Base-by-base conservation (phyloP, 2,329 filamentous ascomycete genomes). In the Shiraia sp. region DNA sequence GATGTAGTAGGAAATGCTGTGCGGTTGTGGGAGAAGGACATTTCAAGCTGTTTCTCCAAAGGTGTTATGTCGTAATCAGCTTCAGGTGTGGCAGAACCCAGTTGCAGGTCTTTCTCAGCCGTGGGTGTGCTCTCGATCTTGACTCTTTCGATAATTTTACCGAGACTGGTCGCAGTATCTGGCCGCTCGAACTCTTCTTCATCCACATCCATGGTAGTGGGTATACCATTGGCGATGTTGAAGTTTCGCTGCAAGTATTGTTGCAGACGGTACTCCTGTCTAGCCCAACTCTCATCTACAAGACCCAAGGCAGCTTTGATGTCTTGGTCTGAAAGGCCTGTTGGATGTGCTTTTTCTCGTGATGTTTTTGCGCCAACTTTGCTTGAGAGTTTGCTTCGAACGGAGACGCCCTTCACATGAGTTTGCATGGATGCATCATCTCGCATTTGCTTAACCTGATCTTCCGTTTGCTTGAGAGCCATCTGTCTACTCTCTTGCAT, bases 401-500 rank as follows among this genome's bases (percentile, higher is more conserved):
- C 57, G 6, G 61, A 72, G 2, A 57, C 26, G 2, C 55, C 54
- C 45, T 63, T 72, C 27, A 40, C 62, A 44, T 53, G 64, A 32
- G 41, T 46, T 13, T 54, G 51, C 7, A 47, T 37, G 0, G 54
- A 48, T 3, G 43, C 35, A 12, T 73, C 69, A 25, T 77, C 74
- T 36, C 74, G 72, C 54, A 80, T 73, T 22, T 72, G 72, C 49
- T 79, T 78, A 33, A 81, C 74, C 52, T 82, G 78, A 32, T 77
- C 73, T 42, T 79, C 76, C 3, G 81, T 77, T 49, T 74, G 78
- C 46, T 82, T 81, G 44, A 88, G 76, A 3, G 84, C 80, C 51
- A 79, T 75, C 16, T 75, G 72, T 32, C 84, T 77, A 47, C 86
- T 83, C 48, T 79, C 75, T 25, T 79, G 74, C 80, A 88, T 85